phyloP scores from a whole-genome alignment of 768 basidiomycete species.

The Pleurotus tuoliensis region DNA sequence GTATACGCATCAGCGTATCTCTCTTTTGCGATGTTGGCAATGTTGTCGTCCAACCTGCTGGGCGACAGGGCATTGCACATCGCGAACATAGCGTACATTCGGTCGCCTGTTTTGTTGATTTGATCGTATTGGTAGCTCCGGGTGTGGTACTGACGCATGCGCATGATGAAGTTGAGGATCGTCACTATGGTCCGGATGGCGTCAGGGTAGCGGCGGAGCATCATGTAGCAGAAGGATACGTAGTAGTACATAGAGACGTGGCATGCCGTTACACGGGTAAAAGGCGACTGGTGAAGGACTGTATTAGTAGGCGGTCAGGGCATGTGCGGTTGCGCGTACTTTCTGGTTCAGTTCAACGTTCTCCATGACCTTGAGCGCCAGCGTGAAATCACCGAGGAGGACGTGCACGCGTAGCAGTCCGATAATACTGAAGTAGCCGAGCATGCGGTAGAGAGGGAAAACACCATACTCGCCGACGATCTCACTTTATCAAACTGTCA shows the following conservation, averaged over 20 bases:
- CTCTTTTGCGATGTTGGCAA: slow-evolving; percentile 90
- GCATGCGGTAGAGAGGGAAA: slow-evolving; percentile 85
- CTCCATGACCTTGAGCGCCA: slow-evolving; percentile 94
- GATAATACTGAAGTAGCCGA: slow-evolving; percentile 96
- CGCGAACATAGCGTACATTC: slow-evolving; percentile 96
- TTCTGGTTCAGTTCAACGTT: slow-evolving; percentile 91
- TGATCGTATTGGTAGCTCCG: slow-evolving; percentile 96
- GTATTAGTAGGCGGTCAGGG: slow-evolving; percentile 1
- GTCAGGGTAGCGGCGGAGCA: slow-evolving; percentile 91
- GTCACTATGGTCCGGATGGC: slow-evolving; percentile 92
- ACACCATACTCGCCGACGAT: slow-evolving; percentile 90
- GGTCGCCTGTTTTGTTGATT: slow-evolving; percentile 96
- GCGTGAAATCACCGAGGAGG: slow-evolving; percentile 91
- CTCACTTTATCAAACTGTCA: slow-evolving; percentile 43
- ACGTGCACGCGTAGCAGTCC: slow-evolving; percentile 95
- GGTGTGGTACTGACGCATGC: slow-evolving; percentile 96
- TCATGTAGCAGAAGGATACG: slow-evolving; percentile 95
- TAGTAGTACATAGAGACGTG: slow-evolving; percentile 95
- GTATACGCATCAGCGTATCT: slow-evolving; percentile 88
- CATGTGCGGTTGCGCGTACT: slow-evolving; percentile 29
- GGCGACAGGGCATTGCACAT: slow-evolving; percentile 93
- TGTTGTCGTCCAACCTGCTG: slow-evolving; percentile 89
- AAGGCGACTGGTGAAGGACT: slow-evolving; percentile 54
- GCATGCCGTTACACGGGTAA: slow-evolving; percentile 93
- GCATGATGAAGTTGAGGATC: slow-evolving; percentile 91